Percentiles rank a stretch among this genome's conserved stretches.
Conservation (phyloP, 139 green algal species). For the Chlamydomonas schloesseri region DNA sequence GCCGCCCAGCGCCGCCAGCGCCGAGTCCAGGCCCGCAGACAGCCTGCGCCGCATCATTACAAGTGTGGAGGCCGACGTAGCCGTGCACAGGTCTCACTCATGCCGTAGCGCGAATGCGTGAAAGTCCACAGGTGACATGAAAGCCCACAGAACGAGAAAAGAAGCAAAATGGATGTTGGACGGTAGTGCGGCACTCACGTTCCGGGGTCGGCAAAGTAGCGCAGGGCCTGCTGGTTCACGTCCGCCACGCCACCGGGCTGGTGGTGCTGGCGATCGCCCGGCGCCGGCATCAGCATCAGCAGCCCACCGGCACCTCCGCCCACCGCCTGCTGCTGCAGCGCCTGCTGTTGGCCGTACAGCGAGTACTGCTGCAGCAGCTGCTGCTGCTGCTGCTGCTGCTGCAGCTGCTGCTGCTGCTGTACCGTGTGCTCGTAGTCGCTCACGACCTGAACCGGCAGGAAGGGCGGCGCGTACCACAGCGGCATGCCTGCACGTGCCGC, state of each 20-base stretch:
- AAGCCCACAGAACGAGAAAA: too few species aligned
- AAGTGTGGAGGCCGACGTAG: background rate
- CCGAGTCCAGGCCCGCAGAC: background rate
- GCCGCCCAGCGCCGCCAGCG: background rate
- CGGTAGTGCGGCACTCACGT: too few species aligned
- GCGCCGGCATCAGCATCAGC: background rate
- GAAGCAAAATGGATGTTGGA: too few species aligned
- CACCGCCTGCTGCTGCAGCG: too few species aligned
- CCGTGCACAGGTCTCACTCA: too few species aligned
- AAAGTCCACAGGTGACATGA: too few species aligned
- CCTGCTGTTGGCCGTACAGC: too few species aligned
- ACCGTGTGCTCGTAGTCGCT: background rate
- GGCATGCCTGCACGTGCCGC: constrained; percentile 17
- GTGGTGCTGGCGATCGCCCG: background rate
- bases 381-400: background rate
- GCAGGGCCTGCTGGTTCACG: constrained; percentile 10
- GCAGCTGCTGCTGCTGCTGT: background rate
- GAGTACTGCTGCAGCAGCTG: too few species aligned
- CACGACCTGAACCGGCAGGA: background rate
- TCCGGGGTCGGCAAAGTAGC: constrained; percentile 5
- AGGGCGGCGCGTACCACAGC: constrained; percentile 46
- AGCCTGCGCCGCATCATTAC: background rate
- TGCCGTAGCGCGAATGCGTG: too few species aligned
- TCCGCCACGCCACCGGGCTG: background rate
- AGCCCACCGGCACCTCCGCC: too few species aligned